Base-by-base conservation (phyloP, 2,329 filamentous ascomycete species). In the Stachybotrys chartarum region DNA sequence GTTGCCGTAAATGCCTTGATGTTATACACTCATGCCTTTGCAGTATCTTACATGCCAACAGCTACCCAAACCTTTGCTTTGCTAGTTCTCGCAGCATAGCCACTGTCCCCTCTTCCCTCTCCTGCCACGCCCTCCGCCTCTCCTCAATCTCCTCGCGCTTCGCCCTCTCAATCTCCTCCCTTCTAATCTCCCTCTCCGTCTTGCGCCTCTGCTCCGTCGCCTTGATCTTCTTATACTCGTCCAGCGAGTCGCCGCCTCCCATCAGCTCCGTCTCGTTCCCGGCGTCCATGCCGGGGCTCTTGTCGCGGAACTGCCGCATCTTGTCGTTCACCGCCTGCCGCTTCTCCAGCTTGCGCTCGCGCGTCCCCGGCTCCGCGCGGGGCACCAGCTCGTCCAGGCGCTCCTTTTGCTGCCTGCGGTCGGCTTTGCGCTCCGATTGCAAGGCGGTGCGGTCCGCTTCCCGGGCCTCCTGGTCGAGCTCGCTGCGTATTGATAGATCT, bases 261-360 rank as follows among this genome's bases (percentile, higher is more conserved):
- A 97, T 88, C 30, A 97, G 69, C 54, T 95, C 88, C 16, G 76
- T 75, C 12, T 96, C 92, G 0, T 80, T 79, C 76, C 80, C 59
- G 71, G 64, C 79, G 1, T 71, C 76, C 54, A 68, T 76, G 1
- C 83, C 85, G 0, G 86, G 83, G 12, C 84, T 86, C 59, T 80
- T 84, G 60, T 91, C 78, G 56, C 84, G 75, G 66, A 96, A 96
- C 11, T 82, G 80, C 30, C 84, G 82, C 75, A 95, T 86, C 61
- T 86, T 84, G 7, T 87, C 85, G 32, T 88, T 87, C 6, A 82
- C 76, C 59, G 88, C 87, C 39, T 80, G 81, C 60, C 86, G 87
- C 80, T 97, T 97, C 75, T 99, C 93, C 1, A 97, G 78, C 65
- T 85, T 83, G 11, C 93, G 85, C 73, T 96, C 93, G 50, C 86